A percentile compares a stretch with the other conserved stretches of the same genome.
phyloP scores from a whole-genome alignment of 2,329 filamentous ascomycete genomes.

The Penicillium oxalicum region DNA sequence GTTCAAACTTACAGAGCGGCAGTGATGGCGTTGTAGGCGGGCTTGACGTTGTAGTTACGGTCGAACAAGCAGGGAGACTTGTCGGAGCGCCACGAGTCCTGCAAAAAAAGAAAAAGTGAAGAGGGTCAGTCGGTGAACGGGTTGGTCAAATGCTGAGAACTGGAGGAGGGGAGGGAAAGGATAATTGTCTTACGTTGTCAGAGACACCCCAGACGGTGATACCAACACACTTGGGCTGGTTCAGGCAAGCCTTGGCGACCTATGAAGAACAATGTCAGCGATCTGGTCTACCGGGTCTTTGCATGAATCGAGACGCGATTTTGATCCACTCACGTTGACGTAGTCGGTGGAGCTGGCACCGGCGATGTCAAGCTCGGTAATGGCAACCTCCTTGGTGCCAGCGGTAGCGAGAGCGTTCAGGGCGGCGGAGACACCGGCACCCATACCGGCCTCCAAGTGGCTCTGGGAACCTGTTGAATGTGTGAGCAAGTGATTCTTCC shows the following conservation, averaged over 20 bases:
- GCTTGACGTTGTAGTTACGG: slow-evolving; percentile 37
- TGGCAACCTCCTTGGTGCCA: slow-evolving; percentile 52
- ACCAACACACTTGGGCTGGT: slow-evolving; percentile 55
- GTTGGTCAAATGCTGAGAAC: too few relatives aligned
- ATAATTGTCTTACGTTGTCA: slow-evolving; percentile 26
- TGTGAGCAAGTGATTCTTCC: neutral
- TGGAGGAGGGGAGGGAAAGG: neutral
- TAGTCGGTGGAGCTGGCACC: slow-evolving; percentile 53
- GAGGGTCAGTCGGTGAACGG: neutral
- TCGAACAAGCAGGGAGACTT: slow-evolving; percentile 41
- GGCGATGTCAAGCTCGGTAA: slow-evolving; percentile 65
- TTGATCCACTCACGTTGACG: slow-evolving; percentile 33
- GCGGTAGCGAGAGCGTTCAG: slow-evolving; percentile 49
- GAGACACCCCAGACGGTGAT: slow-evolving; percentile 57
- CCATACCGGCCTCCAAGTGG: neutral
- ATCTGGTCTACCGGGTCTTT: too few relatives aligned
- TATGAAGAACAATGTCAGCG: slow-evolving; percentile 1
- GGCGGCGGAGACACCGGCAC: slow-evolving; percentile 27
- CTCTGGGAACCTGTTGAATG: neutral
- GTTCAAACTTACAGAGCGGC: neutral
- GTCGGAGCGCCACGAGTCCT: slow-evolving; percentile 39
- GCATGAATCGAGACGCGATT: too few relatives aligned
- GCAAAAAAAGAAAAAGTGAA: neutral
- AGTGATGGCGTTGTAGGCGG: slow-evolving; percentile 30
- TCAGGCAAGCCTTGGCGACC: slow-evolving; percentile 51